These are phyloP conservation scores for Globisporangium irregulare DNA, from an alignment of 352 stramenopile genomes.

Conservation along the genomic window DNA sequence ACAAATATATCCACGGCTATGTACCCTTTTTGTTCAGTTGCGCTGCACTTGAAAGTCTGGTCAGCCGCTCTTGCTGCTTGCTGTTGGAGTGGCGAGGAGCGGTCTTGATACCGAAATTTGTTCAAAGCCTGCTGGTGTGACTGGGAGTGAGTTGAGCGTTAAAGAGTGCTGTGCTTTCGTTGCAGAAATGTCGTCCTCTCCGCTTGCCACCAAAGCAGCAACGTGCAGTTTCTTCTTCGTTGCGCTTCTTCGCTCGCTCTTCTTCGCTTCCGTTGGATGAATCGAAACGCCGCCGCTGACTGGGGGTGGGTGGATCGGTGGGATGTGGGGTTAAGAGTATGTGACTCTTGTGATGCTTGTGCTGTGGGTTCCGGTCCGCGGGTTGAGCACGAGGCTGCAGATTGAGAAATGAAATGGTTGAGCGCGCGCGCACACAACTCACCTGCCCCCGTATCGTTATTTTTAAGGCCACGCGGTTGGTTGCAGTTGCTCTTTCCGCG, in stretches of 20 bases:
- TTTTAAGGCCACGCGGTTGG: constrained; percentile 25
- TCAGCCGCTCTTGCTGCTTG: not conserved
- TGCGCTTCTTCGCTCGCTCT: constrained; percentile 9
- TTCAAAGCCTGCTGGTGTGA: not conserved
- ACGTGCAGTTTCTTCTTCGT: constrained; percentile 5
- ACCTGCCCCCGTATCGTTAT: constrained; percentile 21
- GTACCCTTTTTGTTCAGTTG: constrained; percentile 7
- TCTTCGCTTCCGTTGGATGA: constrained; percentile 7
- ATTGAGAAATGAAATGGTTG: constrained; percentile 48
- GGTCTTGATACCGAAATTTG: not conserved
- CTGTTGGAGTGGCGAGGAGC: not conserved
- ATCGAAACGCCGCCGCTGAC: constrained; percentile 6
- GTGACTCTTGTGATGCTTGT: constrained; percentile 1
- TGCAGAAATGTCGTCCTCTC: not conserved
- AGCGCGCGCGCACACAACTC: constrained; percentile 7
- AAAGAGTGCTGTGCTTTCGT: not conserved
- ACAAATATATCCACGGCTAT: constrained; percentile 8
- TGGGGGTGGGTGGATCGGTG: not conserved
- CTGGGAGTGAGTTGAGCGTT: constrained; percentile 1
- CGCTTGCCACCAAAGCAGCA: not conserved
- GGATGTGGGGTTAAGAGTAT: not conserved
- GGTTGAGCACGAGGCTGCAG: constrained; percentile 36
- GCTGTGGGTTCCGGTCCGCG: constrained; percentile 15
- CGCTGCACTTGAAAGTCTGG: not conserved
- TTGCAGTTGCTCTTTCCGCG: constrained; percentile 16